phyloP scores from a whole-genome alignment of 805 yeast species.

The Pichia pseudocactophila region DNA sequence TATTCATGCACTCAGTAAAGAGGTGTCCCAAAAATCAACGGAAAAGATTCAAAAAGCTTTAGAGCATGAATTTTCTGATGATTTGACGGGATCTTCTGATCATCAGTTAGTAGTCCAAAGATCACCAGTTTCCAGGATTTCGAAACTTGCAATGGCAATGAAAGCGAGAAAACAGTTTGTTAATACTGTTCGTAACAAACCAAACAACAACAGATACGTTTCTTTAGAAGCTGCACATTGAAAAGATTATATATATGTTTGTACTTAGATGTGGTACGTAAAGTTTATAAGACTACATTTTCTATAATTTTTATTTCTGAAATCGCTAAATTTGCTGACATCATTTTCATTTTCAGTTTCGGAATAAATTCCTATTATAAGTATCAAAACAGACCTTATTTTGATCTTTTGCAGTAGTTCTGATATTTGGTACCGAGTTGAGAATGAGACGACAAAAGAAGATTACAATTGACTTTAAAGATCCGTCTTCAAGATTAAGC shows the following conservation, averaged over 20 bases:
- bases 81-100: neutral
- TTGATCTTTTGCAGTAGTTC: too few relatives aligned
- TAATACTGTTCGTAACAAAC: conserved; percentile 2
- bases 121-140: conserved; percentile 1
- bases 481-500: conserved; percentile 22
- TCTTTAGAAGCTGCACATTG: neutral
- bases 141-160: neutral
- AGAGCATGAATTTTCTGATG: neutral
- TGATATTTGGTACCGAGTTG: too few relatives aligned
- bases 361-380: too few relatives aligned
- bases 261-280: too few relatives aligned
- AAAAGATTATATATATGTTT: neutral
- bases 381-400: too few relatives aligned
- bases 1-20: neutral
- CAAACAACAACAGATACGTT: conserved; percentile 4
- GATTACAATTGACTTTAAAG: conserved; percentile 21
- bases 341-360: too few relatives aligned
- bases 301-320: too few relatives aligned
- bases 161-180: conserved; percentile 2
- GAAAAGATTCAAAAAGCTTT: neutral
- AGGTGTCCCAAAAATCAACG: neutral
- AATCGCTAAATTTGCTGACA: too few relatives aligned
- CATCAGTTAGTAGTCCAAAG: neutral
- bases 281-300: too few relatives aligned
- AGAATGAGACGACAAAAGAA: conserved; percentile 17